phyloP scores from a whole-genome alignment of 192 early-diverging fungal genomes.

The Funneliformis geosporum region DNA sequence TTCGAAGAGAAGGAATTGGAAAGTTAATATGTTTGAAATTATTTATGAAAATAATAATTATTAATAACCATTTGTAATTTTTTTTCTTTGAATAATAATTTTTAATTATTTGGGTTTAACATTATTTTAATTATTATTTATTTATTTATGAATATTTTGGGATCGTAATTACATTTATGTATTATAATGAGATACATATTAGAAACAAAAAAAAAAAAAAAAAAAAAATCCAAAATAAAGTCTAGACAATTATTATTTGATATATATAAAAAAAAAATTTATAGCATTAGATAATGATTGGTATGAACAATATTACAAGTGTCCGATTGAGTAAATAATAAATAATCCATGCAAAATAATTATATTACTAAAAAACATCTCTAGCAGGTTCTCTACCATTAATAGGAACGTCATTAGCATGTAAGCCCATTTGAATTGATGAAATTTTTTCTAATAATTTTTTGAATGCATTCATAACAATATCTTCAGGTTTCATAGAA shows the following conservation, averaged over 20 bases:
- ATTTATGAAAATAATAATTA: not conserved
- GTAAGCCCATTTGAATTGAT: slow-evolving; percentile 63
- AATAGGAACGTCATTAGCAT: not conserved
- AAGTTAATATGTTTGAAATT: not conserved
- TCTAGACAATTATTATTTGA: not conserved
- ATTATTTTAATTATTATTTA: too few relatives aligned
- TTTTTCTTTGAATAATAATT: not conserved
- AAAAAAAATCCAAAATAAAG: not conserved
- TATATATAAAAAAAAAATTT: not conserved
- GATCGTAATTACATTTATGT: not conserved
- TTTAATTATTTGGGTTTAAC: not conserved
- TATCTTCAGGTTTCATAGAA: slow-evolving; percentile 70
- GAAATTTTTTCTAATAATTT: slow-evolving; percentile 75
- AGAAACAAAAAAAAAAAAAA: not conserved
- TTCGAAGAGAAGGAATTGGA: slow-evolving; percentile 32
- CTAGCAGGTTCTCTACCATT: not conserved
- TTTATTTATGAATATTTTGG: not conserved
- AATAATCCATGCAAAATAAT: not conserved
- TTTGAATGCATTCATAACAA: slow-evolving; percentile 68
- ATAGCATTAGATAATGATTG: too few relatives aligned
- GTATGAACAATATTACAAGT: too few relatives aligned
- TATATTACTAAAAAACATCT: not conserved
- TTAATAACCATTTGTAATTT: not conserved
- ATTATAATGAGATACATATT: not conserved
- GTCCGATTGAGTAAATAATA: too few relatives aligned